phyloP scores from a whole-genome alignment of 768 basidiomycete species.

The Russula emetica region DNA sequence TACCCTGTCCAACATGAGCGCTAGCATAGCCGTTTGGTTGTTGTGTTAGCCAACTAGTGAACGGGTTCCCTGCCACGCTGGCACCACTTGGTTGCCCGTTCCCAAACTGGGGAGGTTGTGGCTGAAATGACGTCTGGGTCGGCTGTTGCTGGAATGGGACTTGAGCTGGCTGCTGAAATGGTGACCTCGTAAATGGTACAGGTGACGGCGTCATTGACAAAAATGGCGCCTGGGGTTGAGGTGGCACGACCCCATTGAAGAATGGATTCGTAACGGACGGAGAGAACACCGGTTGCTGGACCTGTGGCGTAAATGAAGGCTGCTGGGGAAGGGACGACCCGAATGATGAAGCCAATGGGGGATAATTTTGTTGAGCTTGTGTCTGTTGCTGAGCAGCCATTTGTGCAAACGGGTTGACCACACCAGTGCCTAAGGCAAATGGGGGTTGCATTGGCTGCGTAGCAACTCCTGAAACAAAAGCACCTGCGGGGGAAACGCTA shows the following conservation, averaged over 20 bases:
- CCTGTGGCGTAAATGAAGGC: slow-evolving; percentile 27
- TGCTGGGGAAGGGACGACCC: slow-evolving; percentile 33
- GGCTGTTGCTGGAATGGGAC: slow-evolving; percentile 18
- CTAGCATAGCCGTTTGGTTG: slow-evolving; percentile 22
- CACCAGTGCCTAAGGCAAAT: not conserved
- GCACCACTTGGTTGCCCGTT: slow-evolving; percentile 17
- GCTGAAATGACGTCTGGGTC: slow-evolving; percentile 5
- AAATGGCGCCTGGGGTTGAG: slow-evolving; percentile 29
- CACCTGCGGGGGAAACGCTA: slow-evolving; percentile 16
- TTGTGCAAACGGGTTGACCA: slow-evolving; percentile 23
- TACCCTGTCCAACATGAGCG: slow-evolving; percentile 22
- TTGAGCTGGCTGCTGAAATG: slow-evolving; percentile 29
- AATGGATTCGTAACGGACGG: slow-evolving; percentile 15
- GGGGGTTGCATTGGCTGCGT: slow-evolving; percentile 8
- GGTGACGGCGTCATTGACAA: slow-evolving; percentile 22
- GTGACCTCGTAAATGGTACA: slow-evolving; percentile 20
- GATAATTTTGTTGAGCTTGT: slow-evolving; percentile 27
- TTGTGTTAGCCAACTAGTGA: slow-evolving; percentile 32
- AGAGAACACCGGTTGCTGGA: slow-evolving; percentile 22
- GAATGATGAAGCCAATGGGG: slow-evolving; percentile 14
- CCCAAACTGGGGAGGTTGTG: slow-evolving; percentile 17
- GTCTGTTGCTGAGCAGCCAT: slow-evolving; percentile 29
- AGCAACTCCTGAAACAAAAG: slow-evolving; percentile 16
- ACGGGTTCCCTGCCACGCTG: slow-evolving; percentile 24
- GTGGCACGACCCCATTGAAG: slow-evolving; percentile 33